Conservation (phyloP, 345 rosid species). For the Linum lewisii region DNA sequence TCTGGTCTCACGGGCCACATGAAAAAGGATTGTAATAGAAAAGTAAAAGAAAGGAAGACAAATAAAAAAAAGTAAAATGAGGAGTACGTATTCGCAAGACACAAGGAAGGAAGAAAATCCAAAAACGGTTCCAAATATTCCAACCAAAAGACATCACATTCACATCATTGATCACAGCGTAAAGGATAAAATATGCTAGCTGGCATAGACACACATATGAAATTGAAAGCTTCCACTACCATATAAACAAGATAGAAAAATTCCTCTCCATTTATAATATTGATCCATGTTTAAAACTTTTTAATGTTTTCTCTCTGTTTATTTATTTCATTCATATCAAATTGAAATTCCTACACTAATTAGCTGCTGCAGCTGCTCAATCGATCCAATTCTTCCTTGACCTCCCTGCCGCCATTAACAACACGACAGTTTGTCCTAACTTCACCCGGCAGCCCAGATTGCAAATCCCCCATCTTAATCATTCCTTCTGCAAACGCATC, state of each 20-base stretch:
- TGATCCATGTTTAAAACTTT: no score
- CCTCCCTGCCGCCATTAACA: conserved; percentile 25
- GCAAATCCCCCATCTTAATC: conserved; percentile 86
- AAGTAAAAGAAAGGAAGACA: no score
- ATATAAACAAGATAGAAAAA: no score
- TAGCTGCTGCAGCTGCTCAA: not conserved
- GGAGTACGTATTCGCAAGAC: no score
- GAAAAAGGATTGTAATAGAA: no score
- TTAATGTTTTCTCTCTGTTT: no score
- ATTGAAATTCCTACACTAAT: not conserved
- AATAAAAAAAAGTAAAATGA: no score
- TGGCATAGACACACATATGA: not conserved
- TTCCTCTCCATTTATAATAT: not conserved
- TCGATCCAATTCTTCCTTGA: not conserved
- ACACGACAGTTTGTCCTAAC: conserved; percentile 58
- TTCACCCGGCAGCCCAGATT: conserved; percentile 59
- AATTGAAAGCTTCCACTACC: not conserved
- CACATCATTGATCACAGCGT: not conserved
- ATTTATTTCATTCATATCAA: no score
- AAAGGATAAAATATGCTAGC: no score
- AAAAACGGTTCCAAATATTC: not conserved
- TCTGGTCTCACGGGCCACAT: no score
- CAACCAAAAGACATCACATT: not conserved
- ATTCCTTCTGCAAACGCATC: conserved; percentile 64
- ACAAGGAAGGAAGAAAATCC: not conserved